Conservation (phyloP, 192 early-diverging fungal species). For the Gonapodya sp. region DNA sequence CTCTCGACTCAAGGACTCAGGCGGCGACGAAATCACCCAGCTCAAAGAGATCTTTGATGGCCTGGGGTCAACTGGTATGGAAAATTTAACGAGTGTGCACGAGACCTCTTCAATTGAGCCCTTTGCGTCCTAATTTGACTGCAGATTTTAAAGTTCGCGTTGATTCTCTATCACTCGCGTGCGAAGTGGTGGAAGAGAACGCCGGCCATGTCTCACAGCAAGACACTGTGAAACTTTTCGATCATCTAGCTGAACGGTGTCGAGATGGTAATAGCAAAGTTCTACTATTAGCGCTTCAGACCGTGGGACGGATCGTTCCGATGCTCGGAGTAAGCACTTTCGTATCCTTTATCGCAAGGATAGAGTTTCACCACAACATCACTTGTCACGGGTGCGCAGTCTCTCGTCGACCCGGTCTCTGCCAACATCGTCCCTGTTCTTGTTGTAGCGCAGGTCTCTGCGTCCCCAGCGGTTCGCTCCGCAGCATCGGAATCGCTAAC, state of each 20-base stretch:
- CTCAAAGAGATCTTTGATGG: too few relatives aligned
- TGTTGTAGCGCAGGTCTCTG: not conserved
- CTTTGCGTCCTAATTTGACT: too few relatives aligned
- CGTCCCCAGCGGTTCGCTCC: not conserved
- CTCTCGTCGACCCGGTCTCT: not conserved
- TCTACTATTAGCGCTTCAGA: conserved; percentile 5
- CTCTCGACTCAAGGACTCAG: too few relatives aligned
- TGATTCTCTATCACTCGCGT: too few relatives aligned
- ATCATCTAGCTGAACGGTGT: conserved; percentile 14
- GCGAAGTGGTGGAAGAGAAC: too few relatives aligned
- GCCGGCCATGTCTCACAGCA: too few relatives aligned
- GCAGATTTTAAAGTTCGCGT: too few relatives aligned
- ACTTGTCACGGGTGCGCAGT: not conserved
- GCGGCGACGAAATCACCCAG: too few relatives aligned
- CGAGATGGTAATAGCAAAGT: conserved; percentile 18
- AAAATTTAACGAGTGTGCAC: too few relatives aligned
- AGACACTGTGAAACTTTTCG: conserved; percentile 9
- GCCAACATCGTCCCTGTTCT: not conserved
- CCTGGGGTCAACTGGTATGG: too few relatives aligned
- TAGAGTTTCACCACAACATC: not conserved
- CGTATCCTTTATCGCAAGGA: not conserved
- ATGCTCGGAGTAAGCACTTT: not conserved
- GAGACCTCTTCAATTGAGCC: too few relatives aligned
- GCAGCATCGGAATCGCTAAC: not conserved
- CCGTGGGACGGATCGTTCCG: not conserved